A percentile compares a stretch with the other conserved stretches of the same genome.
These are phyloP conservation scores for Erysimum cheiri DNA, from an alignment of 441 rosid genomes.

Conservation along the genomic window DNA sequence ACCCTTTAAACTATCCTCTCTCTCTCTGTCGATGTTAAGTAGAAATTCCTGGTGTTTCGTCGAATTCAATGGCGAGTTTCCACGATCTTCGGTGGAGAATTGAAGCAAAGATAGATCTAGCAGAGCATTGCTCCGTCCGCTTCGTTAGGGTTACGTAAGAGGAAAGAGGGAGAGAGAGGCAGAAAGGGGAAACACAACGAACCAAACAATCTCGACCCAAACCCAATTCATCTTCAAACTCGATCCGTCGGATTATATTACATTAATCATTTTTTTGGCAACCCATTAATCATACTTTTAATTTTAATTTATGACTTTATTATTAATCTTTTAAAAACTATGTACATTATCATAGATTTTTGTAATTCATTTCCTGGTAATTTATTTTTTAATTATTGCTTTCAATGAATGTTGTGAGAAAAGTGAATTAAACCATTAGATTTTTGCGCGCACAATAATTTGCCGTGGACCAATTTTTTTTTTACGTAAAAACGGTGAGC, in stretches of 20 bases:
- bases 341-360: neutral
- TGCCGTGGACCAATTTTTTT: too few relatives aligned
- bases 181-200: conserved; percentile 28
- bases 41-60: conserved; percentile 4
- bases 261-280: conserved; percentile 9
- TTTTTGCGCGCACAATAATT: too few relatives aligned
- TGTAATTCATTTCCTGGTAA: neutral
- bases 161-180: conserved; percentile 31
- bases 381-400: neutral
- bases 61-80: conserved; percentile 31
- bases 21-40: neutral
- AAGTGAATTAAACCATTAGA: too few relatives aligned
- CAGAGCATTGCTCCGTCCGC: conserved; percentile 37
- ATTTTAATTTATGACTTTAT: neutral
- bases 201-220: conserved; percentile 37
- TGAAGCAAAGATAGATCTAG: conserved; percentile 43
- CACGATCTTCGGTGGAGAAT: conserved; percentile 9
- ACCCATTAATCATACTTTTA: conserved; percentile 2
- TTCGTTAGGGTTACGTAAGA: conserved; percentile 46
- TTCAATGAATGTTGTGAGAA: too few relatives aligned
- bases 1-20: neutral
- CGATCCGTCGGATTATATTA: conserved; percentile 10
- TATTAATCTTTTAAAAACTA: neutral
- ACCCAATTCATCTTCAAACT: conserved; percentile 38
- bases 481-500: too few relatives aligned